phyloP scores from a whole-genome alignment of 2,329 filamentous ascomycete species.

The Pseudogymnoascus verrucosus region DNA sequence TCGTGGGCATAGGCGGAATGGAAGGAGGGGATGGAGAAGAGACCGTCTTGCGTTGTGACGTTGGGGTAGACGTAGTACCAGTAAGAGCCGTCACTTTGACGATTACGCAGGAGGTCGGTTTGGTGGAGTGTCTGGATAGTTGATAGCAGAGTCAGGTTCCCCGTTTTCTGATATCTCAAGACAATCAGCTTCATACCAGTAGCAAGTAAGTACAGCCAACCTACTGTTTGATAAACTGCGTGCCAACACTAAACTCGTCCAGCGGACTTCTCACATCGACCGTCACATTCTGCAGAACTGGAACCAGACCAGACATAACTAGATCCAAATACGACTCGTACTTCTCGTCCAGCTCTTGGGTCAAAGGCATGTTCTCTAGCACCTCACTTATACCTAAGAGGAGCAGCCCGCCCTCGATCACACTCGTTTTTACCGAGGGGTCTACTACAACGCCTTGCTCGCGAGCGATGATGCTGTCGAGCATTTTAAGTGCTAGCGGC shows the following conservation, averaged over 20 bases:
- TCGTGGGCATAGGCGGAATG: conserved; percentile 3
- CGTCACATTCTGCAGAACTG: background rate
- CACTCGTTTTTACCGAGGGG: conserved; percentile 12
- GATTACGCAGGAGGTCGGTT: background rate
- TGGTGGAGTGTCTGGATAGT: background rate
- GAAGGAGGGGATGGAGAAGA: conserved; percentile 10
- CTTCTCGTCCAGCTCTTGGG: background rate
- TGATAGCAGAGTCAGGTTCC: background rate
- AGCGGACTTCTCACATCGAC: conserved; percentile 3
- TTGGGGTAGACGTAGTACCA: background rate
- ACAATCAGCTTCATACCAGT: background rate
- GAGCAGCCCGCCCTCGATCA: conserved; percentile 9
- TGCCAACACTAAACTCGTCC: conserved; percentile 10
- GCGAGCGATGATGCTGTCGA: conserved; percentile 10
- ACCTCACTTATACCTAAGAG: conserved; percentile 8
- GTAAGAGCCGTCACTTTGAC: conserved; percentile 8
- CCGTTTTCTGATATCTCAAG: background rate
- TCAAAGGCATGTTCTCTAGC: background rate
- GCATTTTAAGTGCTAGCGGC: conserved; percentile 13
- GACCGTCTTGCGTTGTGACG: conserved; percentile 8
- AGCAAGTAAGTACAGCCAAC: background rate
- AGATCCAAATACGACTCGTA: conserved; percentile 10
- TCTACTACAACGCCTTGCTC: conserved; percentile 5
- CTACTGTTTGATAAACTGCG: conserved; percentile 10
- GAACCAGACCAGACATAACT: background rate